Evolutionary conservation across 225 moss, liverwort and hornwort species (phyloP).

Genomic region (Neckera pumila): DNA sequence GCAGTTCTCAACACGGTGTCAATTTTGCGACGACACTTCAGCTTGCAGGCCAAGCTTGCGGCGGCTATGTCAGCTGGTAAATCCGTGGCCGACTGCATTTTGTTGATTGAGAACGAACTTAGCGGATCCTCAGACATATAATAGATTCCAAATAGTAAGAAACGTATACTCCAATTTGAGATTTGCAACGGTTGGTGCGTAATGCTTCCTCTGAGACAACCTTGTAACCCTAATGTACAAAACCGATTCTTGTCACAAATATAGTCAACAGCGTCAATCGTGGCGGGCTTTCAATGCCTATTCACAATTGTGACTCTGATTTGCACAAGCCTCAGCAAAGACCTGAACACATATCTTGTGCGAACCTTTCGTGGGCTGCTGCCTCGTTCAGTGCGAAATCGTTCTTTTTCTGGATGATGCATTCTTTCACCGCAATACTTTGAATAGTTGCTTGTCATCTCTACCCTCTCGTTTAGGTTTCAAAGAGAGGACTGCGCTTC

Average conservation of each 20-base stretch:
- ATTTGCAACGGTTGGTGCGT: background rate
- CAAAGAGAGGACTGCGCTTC: background rate
- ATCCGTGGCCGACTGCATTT: conserved; percentile 69
- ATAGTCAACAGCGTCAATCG: background rate
- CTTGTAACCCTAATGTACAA: conserved; percentile 19
- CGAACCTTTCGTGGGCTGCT: background rate
- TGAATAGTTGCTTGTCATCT: background rate
- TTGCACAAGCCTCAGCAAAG: background rate
- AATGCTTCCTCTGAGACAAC: background rate
- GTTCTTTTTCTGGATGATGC: background rate
- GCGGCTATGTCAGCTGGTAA: conserved; percentile 62
- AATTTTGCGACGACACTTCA: conserved; percentile 62
- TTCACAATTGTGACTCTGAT: background rate
- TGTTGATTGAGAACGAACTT: conserved; percentile 72
- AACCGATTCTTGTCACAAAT: background rate
- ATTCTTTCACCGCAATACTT: background rate
- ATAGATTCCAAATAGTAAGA: background rate
- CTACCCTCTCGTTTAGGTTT: background rate
- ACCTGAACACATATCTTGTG: background rate
- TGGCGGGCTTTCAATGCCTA: background rate
- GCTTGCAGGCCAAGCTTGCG: conserved; percentile 62
- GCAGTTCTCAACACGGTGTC: conserved; percentile 92
- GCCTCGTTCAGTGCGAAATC: background rate
- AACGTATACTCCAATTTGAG: background rate
- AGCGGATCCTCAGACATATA: conserved; percentile 42